Evolutionary conservation across 768 basidiomycete species (phyloP), one percentile per base, ranked within the genome.

Genomic region (Mrakia frigida): DNA sequence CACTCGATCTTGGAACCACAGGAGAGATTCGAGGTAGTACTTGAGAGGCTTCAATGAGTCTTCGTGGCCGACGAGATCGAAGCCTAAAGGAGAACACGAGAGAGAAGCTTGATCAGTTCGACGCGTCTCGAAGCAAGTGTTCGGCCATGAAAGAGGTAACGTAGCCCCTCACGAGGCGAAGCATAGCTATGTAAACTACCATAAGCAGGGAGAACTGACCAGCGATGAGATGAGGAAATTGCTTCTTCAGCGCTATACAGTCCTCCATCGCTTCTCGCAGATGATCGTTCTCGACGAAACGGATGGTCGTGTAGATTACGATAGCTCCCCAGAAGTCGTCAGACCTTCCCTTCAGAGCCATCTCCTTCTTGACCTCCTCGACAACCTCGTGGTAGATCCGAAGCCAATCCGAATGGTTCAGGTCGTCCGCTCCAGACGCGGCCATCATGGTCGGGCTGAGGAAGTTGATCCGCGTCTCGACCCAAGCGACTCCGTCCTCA

Each of bases 21-120:
- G 82, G 9, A 93, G 84, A 14, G 87, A 87, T 46, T 88, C 86
- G 39, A 88, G 81, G 81, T 92, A 92, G 80, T 90, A 67, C 25
- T 33, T 25, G 33, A 74, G 70, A 6, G 74, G 53, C 4, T 61
- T 35, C 5, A 77, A 43, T 2, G 9, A 82, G 80, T 92, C 89
- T 80, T 92, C 91, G 67, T 89, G 86, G 6, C 91, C 91, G n/a
- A 92, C 91, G 28, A 92, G 86, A 83, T 92, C 91, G 79, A 92
- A 93, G 3, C 90, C 91, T 90, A 75, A 56, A 0, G 25, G n/a
- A 56, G 28, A 11, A 21, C 52, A 18, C 18, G 25, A 21, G 28
- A 25, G 25, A n/a, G 25, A 18, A 2, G 25, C 13, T 16, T 4
- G 50, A 28, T 25, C 28, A 25, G 23, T 56, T 25, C 56, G 28